Conservation (phyloP, 1,284 basidiomycete species). For the Puccinia triticina region DNA sequence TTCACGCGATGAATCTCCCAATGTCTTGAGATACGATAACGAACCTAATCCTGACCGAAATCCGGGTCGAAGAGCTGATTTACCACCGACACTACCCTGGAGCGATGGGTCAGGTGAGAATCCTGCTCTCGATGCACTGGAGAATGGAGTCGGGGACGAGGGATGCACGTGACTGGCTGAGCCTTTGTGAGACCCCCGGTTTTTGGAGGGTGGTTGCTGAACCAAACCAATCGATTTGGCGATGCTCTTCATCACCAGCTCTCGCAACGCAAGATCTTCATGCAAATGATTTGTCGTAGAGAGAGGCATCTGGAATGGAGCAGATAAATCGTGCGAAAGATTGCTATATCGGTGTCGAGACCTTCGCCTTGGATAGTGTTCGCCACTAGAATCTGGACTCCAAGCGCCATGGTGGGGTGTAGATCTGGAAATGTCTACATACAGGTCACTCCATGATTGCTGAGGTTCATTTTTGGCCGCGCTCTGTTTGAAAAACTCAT, state of each 20-base stretch:
- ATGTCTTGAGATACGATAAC: conserved; percentile 75
- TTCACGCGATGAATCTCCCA: conserved; percentile 63
- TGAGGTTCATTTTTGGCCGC: conserved; percentile 25
- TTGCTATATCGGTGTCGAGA: conserved; percentile 56
- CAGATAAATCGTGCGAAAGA: conserved; percentile 13
- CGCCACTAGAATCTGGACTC: conserved; percentile 54
- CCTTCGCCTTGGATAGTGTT: conserved; percentile 57
- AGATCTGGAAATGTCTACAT: conserved; percentile 27
- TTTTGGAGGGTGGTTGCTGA: conserved; percentile 69
- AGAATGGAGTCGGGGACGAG: conserved; percentile 59
- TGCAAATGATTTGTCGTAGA: conserved; percentile 50
- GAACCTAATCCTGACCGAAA: conserved; percentile 82
- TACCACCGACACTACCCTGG: conserved; percentile 9
- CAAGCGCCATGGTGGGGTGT: conserved; percentile 41
- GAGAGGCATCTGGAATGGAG: conserved; percentile 1
- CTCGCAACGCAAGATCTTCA: conserved; percentile 82
- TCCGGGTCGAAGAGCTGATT: conserved; percentile 51
- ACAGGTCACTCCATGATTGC: conserved; percentile 39
- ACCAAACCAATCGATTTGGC: conserved; percentile 93
- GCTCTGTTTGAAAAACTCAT: conserved; percentile 36
- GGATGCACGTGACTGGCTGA: conserved; percentile 28
- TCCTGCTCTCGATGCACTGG: conserved; percentile 60
- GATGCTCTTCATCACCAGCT: conserved; percentile 94
- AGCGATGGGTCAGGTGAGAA: conserved; percentile 55
- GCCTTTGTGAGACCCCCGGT: not conserved